phyloP scores from a whole-genome alignment of 176 grass and related monocot species.

The Aegilops longissima region DNA sequence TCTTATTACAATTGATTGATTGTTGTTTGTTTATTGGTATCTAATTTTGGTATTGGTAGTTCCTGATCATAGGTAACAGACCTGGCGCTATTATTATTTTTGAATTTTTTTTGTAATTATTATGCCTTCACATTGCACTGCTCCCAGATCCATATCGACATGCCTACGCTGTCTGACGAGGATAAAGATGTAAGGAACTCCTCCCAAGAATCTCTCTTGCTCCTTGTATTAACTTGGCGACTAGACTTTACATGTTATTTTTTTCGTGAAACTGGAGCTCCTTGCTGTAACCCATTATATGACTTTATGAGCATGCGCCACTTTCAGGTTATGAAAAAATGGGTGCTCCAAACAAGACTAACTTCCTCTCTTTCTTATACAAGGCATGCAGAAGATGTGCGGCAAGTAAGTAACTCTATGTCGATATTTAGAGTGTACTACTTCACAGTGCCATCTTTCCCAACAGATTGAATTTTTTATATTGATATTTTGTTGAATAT shows the following conservation, averaged over 20 bases:
- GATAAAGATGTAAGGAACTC: too few relatives aligned
- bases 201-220: not conserved
- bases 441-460: not conserved
- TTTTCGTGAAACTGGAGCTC: not conserved
- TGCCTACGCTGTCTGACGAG: constrained; percentile 61
- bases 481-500: constrained; percentile 10
- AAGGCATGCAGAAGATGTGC: constrained; percentile 88
- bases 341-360: constrained; percentile 91
- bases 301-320: not conserved
- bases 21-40: too few relatives aligned
- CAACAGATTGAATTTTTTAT: too few relatives aligned
- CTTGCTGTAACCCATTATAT: not conserved
- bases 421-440: constrained; percentile 14
- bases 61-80: too few relatives aligned
- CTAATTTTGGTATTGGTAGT: too few relatives aligned
- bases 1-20: too few relatives aligned
- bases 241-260: not conserved
- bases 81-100: too few relatives aligned
- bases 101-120: too few relatives aligned
- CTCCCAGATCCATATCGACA: constrained; percentile 85
- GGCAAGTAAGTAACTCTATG: constrained; percentile 50
- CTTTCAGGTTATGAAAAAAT: constrained; percentile 87
- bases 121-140: constrained; percentile 62
- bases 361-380: constrained; percentile 97
- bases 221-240: not conserved